These are phyloP conservation scores for Bothriochloa decipiens DNA, from an alignment of 176 grass and related monocot species.

Conservation along the genomic window DNA sequence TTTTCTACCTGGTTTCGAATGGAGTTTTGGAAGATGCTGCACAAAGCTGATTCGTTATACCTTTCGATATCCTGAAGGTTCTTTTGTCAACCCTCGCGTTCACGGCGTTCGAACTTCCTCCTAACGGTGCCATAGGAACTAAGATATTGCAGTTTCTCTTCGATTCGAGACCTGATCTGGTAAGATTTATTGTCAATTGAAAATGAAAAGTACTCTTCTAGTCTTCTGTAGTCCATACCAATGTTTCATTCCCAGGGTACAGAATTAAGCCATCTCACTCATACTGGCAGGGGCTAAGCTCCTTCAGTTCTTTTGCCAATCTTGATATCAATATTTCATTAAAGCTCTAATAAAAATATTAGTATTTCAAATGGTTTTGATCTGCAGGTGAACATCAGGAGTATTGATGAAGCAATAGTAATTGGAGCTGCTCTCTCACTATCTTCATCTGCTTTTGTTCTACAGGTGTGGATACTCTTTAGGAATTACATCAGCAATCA, in stretches of 20 bases:
- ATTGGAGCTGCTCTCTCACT: slow-evolving; percentile 96
- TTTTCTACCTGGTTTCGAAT: not conserved
- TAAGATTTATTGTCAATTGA: slow-evolving; percentile 17
- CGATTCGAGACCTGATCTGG: slow-evolving; percentile 88
- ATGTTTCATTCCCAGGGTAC: not conserved
- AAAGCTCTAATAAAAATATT: not conserved
- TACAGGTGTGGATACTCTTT: slow-evolving; percentile 69
- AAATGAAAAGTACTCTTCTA: not conserved
- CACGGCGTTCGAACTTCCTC: slow-evolving; percentile 95
- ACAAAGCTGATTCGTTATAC: slow-evolving; percentile 8
- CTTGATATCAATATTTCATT: not conserved
- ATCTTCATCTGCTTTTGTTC: slow-evolving; percentile 99
- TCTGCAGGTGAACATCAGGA: slow-evolving; percentile 93
- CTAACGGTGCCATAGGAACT: slow-evolving; percentile 89
- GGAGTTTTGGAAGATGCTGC: not conserved
- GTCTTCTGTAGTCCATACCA: too few species aligned
- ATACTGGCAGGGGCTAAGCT: not conserved
- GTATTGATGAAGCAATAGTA: slow-evolving; percentile 95
- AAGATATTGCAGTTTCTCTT: slow-evolving; percentile 97
- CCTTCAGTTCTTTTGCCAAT: not conserved
- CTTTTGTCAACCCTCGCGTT: slow-evolving; percentile 93
- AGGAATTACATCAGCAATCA: not conserved
- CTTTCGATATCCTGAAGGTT: slow-evolving; percentile 58
- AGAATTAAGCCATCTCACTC: not conserved
- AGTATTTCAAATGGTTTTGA: slow-evolving; percentile 26